These are phyloP conservation scores for Bruguiera sexangula DNA, from an alignment of 345 rosid genomes.

Conservation along the genomic window DNA sequence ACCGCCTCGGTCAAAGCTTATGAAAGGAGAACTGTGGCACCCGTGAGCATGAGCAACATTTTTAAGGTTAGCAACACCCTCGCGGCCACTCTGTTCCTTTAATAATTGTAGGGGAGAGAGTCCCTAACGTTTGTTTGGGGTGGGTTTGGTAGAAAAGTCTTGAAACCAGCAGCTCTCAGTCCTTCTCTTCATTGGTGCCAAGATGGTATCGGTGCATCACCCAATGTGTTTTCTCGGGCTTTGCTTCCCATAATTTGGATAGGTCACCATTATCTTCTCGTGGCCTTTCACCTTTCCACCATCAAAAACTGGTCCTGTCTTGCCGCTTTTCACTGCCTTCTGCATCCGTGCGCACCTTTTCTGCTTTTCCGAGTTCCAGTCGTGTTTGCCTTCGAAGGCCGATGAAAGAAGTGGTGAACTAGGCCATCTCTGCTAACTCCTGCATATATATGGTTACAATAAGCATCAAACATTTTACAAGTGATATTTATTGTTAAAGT, in stretches of 20 bases:
- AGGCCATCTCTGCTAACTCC: slow-evolving; percentile 87
- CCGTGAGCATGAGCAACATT: slow-evolving; percentile 34
- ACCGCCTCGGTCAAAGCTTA: slow-evolving; percentile 62
- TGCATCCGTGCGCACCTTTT: slow-evolving; percentile 68
- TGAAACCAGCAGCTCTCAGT: slow-evolving; percentile 89
- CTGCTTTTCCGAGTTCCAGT: slow-evolving; percentile 93
- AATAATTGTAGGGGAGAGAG: slow-evolving; percentile 30
- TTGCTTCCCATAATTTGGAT: slow-evolving; percentile 93
- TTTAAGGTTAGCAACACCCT: slow-evolving; percentile 21
- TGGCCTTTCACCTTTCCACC: slow-evolving; percentile 65
- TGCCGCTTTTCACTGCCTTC: slow-evolving; percentile 92
- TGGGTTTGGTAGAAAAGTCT: slow-evolving; percentile 96
- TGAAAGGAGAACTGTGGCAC: slow-evolving; percentile 51
- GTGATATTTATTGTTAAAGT: no score
- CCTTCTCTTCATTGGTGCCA: slow-evolving; percentile 86
- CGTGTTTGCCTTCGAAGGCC: slow-evolving; percentile 94
- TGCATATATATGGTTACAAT: slow-evolving; percentile 6
- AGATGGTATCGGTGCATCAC: slow-evolving; percentile 98
- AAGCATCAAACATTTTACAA: no score
- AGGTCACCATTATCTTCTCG: slow-evolving; percentile 89
- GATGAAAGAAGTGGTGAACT: slow-evolving; percentile 93
- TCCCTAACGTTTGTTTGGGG: slow-evolving; percentile 61
- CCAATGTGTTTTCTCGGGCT: slow-evolving; percentile 94
- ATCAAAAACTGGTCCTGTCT: slow-evolving; percentile 70
- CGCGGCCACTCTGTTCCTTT: slow-evolving; percentile 32